These are phyloP conservation scores for Plectosphaerella plurivora DNA, from an alignment of 2,329 filamentous ascomycete genomes.

Conservation along the genomic window DNA sequence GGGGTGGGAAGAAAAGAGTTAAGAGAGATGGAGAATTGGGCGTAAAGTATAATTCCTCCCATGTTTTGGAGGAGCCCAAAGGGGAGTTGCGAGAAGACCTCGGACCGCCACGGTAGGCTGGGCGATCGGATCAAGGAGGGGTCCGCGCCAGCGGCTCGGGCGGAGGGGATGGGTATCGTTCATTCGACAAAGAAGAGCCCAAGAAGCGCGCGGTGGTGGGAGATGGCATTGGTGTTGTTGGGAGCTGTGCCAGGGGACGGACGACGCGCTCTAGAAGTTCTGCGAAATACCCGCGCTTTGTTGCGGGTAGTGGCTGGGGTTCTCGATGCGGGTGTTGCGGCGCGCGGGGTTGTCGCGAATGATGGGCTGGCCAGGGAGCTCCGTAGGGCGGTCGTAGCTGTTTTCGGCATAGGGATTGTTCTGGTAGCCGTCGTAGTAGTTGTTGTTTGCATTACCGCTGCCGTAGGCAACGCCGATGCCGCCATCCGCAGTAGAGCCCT, in stretches of 20 bases:
- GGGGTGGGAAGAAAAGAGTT: too few relatives aligned
- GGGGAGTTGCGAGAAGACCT: too few relatives aligned
- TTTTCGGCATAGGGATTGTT: constrained; percentile 52
- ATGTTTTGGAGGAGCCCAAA: too few relatives aligned
- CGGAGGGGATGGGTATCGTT: not conserved
- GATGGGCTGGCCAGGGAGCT: constrained; percentile 62
- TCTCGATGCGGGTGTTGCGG: constrained; percentile 93
- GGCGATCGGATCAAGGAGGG: too few relatives aligned
- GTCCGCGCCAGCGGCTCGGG: not conserved
- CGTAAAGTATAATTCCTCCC: too few relatives aligned
- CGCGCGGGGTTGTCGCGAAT: constrained; percentile 91
- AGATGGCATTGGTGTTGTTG: not conserved
- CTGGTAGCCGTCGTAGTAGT: constrained; percentile 56
- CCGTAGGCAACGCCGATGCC: constrained; percentile 39
- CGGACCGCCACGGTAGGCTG: too few relatives aligned
- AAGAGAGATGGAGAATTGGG: too few relatives aligned
- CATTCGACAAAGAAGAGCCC: not conserved
- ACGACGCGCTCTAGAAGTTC: constrained; percentile 65
- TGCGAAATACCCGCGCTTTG: constrained; percentile 94
- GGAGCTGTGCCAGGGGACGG: not conserved
- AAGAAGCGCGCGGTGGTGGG: not conserved
- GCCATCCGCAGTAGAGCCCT: constrained; percentile 52
- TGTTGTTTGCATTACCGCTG: constrained; percentile 28
- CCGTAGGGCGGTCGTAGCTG: constrained; percentile 30
- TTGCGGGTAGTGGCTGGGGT: constrained; percentile 80